Conservation (phyloP, 352 stramenopile species). For the Blastocystis sp. region DNA sequence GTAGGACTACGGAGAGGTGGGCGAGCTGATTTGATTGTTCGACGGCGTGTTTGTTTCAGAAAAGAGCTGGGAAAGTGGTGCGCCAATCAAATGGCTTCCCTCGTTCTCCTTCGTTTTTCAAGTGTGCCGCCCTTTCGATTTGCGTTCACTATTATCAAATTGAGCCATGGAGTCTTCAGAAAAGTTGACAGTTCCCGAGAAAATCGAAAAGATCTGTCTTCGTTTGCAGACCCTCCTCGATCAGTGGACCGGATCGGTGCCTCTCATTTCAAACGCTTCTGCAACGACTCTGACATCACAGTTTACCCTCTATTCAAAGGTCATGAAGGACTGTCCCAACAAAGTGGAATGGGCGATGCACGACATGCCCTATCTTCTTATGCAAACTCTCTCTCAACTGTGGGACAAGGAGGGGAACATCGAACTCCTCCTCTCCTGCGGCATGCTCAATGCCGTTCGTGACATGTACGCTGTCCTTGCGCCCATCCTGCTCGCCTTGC, state of each 20-base stretch:
- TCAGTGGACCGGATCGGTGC: constrained; percentile 33
- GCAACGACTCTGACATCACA: constrained; percentile 40
- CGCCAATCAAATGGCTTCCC: constrained; percentile 34
- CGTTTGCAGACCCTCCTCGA: constrained; percentile 44
- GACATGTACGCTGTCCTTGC: constrained; percentile 5
- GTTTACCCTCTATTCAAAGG: constrained; percentile 14
- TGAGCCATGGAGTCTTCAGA: background rate
- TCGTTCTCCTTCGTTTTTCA: constrained; percentile 41
- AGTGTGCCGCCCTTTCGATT: background rate
- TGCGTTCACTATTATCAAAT: background rate
- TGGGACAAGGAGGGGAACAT: constrained; percentile 50
- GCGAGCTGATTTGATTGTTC: background rate
- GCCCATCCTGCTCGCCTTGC: background rate
- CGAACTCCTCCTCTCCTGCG: background rate
- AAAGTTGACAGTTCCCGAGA: background rate
- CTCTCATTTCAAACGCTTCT: constrained; percentile 47
- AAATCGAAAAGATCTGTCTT: constrained; percentile 51
- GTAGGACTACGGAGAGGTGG: constrained; percentile 54
- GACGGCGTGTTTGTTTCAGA: background rate
- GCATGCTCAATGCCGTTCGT: constrained; percentile 21
- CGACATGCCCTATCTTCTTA: constrained; percentile 61
- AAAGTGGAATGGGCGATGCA: constrained; percentile 61
- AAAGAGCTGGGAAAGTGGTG: constrained; percentile 12
- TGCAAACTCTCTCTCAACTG: constrained; percentile 52
- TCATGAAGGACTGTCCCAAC: constrained; percentile 28